Percentiles rank a stretch among this genome's conserved stretches.
These are phyloP conservation scores for Aegilops bicornis DNA, from an alignment of 176 grass and related monocot species.

Conservation along the genomic window DNA sequence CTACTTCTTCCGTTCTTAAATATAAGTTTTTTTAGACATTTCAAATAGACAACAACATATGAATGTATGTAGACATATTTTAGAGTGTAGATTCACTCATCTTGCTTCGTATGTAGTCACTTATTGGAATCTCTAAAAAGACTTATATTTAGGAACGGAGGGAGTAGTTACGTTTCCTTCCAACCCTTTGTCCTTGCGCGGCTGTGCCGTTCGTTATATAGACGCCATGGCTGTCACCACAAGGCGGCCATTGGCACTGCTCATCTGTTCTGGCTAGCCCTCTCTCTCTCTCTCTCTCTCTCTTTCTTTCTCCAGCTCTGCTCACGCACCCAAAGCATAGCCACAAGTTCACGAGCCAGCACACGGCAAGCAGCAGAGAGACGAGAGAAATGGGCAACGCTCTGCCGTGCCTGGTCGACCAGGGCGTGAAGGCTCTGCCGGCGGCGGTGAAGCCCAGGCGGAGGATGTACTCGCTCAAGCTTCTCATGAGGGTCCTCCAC, in stretches of 20 bases:
- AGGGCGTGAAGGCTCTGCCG: slow-evolving; percentile 37
- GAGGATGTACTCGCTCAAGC: slow-evolving; percentile 45
- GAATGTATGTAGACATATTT: too few relatives aligned
- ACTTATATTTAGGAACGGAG: too few relatives aligned
- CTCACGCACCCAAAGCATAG: neutral
- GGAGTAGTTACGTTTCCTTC: neutral
- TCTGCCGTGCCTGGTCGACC: slow-evolving; percentile 54
- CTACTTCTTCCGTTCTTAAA: too few relatives aligned
- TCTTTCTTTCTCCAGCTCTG: neutral
- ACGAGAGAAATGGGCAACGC: slow-evolving; percentile 53
- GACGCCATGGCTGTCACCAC: slow-evolving; percentile 22
- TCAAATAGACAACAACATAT: too few relatives aligned
- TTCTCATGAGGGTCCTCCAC: slow-evolving; percentile 41
- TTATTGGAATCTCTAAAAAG: too few relatives aligned
- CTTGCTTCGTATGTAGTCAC: too few relatives aligned
- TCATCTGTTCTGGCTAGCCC: neutral
- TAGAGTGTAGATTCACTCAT: too few relatives aligned
- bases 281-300: neutral
- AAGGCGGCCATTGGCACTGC: neutral
- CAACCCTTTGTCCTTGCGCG: neutral
- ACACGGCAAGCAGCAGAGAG: neutral
- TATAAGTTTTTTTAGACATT: too few relatives aligned
- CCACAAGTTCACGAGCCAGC: neutral
- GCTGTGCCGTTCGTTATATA: slow-evolving; percentile 47
- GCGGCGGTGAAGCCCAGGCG: slow-evolving; percentile 32